Conservation (phyloP, 495 filamentous ascomycete genomes). For the Penicillium silybi region DNA sequence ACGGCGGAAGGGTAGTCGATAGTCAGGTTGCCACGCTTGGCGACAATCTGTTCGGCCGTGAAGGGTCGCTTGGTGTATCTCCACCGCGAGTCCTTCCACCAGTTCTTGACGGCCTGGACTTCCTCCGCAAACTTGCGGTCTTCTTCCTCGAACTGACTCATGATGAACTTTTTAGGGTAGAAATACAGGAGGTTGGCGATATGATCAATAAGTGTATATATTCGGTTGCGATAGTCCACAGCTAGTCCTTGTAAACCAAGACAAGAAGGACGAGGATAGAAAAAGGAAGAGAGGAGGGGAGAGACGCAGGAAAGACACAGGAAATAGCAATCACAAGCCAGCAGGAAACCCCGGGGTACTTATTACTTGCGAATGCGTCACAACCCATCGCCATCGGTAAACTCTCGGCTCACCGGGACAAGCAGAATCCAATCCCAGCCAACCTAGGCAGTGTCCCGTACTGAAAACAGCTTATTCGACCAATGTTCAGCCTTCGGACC, state of each 20-base stretch:
- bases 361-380: conserved; percentile 37
- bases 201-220: conserved; percentile 7
- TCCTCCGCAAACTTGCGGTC: conserved; percentile 76
- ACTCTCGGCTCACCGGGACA: conserved; percentile 45
- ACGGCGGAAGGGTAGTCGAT: conserved; percentile 88
- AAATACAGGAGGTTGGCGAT: background rate
- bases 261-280: conserved; percentile 8
- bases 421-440: conserved; percentile 9
- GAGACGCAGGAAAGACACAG: conserved; percentile 2
- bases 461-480: conserved; percentile 2
- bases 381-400: conserved; percentile 31
- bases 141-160: conserved; percentile 63
- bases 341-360: conserved; percentile 29
- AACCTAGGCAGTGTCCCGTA: conserved; percentile 18
- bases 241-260: background rate
- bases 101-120: conserved; percentile 81
- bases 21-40: conserved; percentile 86
- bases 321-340: conserved; percentile 37
- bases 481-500: conserved; percentile 27
- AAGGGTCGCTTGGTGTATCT: conserved; percentile 87
- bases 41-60: conserved; percentile 94
- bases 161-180: conserved; percentile 26
- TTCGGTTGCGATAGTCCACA: background rate
- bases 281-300: background rate
- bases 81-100: conserved; percentile 94